phyloP scores from a whole-genome alignment of 441 rosid species.

The Populus hybrid region DNA sequence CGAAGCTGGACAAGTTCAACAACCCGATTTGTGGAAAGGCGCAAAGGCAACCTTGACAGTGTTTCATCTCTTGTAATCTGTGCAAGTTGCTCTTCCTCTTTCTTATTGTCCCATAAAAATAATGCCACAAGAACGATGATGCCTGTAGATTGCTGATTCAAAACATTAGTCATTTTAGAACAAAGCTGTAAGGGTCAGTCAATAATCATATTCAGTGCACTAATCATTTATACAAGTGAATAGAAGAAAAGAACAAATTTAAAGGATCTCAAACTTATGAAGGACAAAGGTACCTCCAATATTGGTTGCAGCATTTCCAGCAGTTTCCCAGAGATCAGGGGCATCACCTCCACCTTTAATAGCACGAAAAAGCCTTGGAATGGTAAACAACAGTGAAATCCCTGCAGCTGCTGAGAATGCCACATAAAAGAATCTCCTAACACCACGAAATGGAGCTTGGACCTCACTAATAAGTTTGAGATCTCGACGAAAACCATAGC shows the following conservation, averaged over 20 bases:
- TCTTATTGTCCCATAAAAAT: constrained; percentile 86
- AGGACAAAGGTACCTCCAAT: constrained; percentile 59
- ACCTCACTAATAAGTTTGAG: constrained; percentile 94
- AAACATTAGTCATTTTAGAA: constrained; percentile 57
- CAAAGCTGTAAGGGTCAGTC: constrained; percentile 12
- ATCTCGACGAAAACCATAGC: constrained; percentile 84
- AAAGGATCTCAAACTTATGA: not conserved
- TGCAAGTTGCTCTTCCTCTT: constrained; percentile 92
- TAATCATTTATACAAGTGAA: not conserved
- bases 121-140: constrained; percentile 66
- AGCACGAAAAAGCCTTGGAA: constrained; percentile 77
- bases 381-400: constrained; percentile 74
- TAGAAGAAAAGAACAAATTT: not conserved
- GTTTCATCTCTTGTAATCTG: constrained; percentile 88
- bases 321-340: constrained; percentile 71
- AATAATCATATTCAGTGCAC: constrained; percentile 2
- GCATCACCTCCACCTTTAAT: constrained; percentile 77
- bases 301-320: constrained; percentile 78
- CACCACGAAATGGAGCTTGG: constrained; percentile 97
- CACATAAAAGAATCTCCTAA: constrained; percentile 81
- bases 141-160: constrained; percentile 78
- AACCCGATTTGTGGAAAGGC: constrained; percentile 83
- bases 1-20: constrained; percentile 95
- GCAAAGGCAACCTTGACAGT: constrained; percentile 85
- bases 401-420: constrained; percentile 93